Percentiles rank a stretch among this genome's conserved stretches.
phyloP scores from a whole-genome alignment of 177 flowering plant species.

The Vitis hybrid region DNA sequence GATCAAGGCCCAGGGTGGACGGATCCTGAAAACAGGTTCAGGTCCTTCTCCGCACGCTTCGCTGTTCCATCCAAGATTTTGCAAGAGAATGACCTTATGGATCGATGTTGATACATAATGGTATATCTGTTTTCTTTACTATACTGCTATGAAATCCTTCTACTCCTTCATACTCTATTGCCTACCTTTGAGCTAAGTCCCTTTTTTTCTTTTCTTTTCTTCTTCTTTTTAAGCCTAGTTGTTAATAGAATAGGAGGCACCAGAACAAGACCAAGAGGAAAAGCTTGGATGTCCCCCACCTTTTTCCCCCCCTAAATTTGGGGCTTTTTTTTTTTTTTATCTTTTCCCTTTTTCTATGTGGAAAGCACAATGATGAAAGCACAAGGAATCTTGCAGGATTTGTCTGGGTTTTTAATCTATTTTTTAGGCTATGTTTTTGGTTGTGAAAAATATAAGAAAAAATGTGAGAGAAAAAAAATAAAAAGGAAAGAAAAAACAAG shows the following conservation, averaged over 20 bases:
- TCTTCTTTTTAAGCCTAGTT: no score
- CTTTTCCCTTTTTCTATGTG: background rate
- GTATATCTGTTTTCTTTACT: background rate
- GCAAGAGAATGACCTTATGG: background rate
- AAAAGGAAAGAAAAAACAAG: no score
- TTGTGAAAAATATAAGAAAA: no score
- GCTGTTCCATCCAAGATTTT: conserved; percentile 27
- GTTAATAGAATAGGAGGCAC: background rate
- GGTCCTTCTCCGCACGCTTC: conserved; percentile 43
- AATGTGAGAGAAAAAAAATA: no score
- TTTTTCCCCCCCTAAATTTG: background rate
- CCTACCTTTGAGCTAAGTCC: no score
- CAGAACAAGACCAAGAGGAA: conserved; percentile 1
- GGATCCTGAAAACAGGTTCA: conserved; percentile 33
- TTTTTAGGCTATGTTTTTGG: no score
- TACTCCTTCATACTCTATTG: no score
- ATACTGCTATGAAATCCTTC: no score
- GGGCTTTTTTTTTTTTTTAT: no score
- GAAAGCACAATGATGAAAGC: conserved; percentile 9
- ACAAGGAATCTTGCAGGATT: background rate
- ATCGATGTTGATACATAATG: background rate
- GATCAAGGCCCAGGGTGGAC: conserved; percentile 30
- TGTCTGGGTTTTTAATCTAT: no score
- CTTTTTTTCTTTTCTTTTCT: background rate
- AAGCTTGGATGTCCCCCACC: background rate